phyloP scores from a whole-genome alignment of 2,329 filamentous ascomycete species.

The Colletotrichum ledebouriae region DNA sequence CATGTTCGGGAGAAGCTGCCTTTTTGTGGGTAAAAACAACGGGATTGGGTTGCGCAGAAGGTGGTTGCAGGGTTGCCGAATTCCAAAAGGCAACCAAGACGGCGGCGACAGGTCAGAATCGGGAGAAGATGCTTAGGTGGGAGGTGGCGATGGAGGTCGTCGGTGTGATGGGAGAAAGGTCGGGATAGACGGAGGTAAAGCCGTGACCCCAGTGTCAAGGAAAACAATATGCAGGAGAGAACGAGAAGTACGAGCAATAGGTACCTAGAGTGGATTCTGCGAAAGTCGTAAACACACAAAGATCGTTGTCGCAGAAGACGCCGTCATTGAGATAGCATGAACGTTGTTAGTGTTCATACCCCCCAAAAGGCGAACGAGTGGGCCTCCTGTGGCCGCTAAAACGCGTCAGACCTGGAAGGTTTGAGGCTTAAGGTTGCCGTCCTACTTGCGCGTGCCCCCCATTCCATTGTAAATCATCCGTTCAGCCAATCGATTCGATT shows the following conservation, averaged over 20 bases:
- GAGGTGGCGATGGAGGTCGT: slow-evolving; percentile 31
- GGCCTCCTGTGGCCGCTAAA: slow-evolving; percentile 3
- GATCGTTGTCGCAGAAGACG: neutral
- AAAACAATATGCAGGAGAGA: neutral
- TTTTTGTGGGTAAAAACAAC: neutral
- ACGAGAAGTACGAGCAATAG: neutral
- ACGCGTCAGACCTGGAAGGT: slow-evolving; percentile 11
- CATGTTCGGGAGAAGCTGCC: slow-evolving; percentile 24
- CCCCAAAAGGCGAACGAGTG: too few relatives aligned
- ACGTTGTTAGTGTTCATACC: neutral
- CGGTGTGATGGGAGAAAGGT: slow-evolving; percentile 4
- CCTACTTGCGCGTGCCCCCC: slow-evolving; percentile 11
- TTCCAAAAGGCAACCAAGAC: neutral
- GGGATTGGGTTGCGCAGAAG: neutral
- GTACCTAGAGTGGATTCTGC: neutral
- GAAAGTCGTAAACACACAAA: neutral
- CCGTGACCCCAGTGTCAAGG: slow-evolving; percentile 1
- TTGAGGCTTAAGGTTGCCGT: slow-evolving; percentile 20
- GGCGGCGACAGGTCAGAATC: neutral
- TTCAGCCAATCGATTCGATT: slow-evolving; percentile 1
- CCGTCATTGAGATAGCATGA: slow-evolving; percentile 5
- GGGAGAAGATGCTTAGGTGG: neutral
- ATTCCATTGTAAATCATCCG: neutral
- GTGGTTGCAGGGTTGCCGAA: neutral
- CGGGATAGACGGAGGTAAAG: slow-evolving; percentile 26